phyloP scores from a whole-genome alignment of 75 land plant genomes.

The Cunninghamia lanceolata region DNA sequence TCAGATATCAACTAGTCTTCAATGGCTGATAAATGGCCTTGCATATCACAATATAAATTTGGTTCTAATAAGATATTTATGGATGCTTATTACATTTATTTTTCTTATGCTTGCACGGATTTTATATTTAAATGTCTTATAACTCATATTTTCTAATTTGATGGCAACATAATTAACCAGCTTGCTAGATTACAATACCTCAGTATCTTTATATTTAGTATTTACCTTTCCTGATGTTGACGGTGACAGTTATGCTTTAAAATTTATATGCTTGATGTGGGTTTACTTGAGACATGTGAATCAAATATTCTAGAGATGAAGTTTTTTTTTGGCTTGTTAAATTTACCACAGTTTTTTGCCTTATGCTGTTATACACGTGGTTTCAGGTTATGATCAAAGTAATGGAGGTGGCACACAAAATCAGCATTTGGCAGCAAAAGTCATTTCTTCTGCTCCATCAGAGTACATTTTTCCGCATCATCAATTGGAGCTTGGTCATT shows the following conservation, averaged over 20 bases:
- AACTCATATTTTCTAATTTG: background rate
- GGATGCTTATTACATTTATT: background rate
- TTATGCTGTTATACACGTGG: background rate
- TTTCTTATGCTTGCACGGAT: background rate
- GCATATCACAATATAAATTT: background rate
- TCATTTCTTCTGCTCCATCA: conserved; percentile 1
- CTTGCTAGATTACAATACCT: background rate
- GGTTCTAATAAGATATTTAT: background rate
- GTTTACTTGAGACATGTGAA: background rate
- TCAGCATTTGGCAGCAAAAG: background rate
- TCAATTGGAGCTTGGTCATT: conserved; percentile 43
- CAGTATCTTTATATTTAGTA: background rate
- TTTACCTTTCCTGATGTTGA: background rate
- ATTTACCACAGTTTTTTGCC: background rate
- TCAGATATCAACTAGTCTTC: background rate
- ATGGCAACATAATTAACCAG: background rate
- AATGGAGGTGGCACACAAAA: background rate
- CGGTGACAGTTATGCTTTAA: background rate
- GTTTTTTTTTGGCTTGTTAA: background rate
- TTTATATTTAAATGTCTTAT: background rate
- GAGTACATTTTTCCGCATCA: conserved; percentile 39
- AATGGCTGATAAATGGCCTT: background rate
- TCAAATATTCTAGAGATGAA: background rate
- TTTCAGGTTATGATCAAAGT: background rate
- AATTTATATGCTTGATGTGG: background rate